Conservation (phyloP, 1,284 basidiomycete species). For the Abortiporus biennis region DNA sequence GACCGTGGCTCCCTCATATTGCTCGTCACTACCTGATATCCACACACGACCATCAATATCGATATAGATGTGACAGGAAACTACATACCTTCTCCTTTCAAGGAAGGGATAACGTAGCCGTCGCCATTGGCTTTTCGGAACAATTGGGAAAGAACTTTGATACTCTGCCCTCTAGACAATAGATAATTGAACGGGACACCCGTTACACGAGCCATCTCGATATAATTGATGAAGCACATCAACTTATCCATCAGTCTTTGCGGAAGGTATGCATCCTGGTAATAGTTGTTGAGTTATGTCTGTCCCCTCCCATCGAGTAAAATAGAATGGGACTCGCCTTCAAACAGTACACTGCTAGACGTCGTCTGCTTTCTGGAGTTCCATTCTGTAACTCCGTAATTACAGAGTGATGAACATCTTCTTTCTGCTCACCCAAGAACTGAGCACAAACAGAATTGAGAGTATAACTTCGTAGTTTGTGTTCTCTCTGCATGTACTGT, state of each 20-base stretch:
- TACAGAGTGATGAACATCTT: constrained; percentile 95
- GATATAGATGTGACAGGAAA: background rate
- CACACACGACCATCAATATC: constrained; percentile 1
- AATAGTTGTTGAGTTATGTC: background rate
- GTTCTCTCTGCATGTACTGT: constrained; percentile 95
- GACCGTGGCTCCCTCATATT: constrained; percentile 96
- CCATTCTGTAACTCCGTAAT: constrained; percentile 97
- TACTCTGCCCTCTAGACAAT: constrained; percentile 87
- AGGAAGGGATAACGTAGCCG: constrained; percentile 79
- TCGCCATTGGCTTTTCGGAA: constrained; percentile 86
- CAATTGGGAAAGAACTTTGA: constrained; percentile 93
- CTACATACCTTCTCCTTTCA: constrained; percentile 72
- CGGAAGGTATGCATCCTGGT: constrained; percentile 95
- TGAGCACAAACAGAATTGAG: constrained; percentile 95
- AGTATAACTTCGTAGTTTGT: constrained; percentile 92
- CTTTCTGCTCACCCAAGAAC: constrained; percentile 95
- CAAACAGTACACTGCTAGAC: constrained; percentile 92
- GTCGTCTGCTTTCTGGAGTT: constrained; percentile 82
- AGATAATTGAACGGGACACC: constrained; percentile 97
- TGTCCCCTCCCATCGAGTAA: background rate
- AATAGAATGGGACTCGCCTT: constrained; percentile 52
- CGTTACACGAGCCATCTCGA: constrained; percentile 94
- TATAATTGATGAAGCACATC: constrained; percentile 97
- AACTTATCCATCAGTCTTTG: constrained; percentile 92
- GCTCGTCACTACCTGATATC: constrained; percentile 79